A percentile compares a stretch with the other conserved stretches of the same genome.
Evolutionary conservation across 2,329 filamentous ascomycete species (phyloP).

Genomic region (Tolypocladium amazonense): DNA sequence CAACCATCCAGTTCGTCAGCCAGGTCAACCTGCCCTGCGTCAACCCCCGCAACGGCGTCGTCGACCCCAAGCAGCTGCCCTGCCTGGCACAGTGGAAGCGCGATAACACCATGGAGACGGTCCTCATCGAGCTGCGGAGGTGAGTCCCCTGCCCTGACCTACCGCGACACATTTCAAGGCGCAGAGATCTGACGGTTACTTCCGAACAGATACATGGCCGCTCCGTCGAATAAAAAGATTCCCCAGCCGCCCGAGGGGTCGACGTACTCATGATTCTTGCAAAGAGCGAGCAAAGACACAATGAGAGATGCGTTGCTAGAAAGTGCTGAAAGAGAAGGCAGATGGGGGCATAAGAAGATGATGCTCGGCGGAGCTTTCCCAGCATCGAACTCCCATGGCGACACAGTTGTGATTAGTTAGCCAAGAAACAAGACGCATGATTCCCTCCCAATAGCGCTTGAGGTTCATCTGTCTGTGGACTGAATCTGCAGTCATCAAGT

Average conservation of each 20-base stretch:
- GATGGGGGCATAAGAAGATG: not conserved
- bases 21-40: slow-evolving; percentile 97
- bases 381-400: not conserved
- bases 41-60: slow-evolving; percentile 66
- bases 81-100: slow-evolving; percentile 86
- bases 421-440: not conserved
- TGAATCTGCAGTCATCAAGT: not conserved
- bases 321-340: not conserved
- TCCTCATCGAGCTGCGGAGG: slow-evolving; percentile 78
- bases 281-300: not conserved
- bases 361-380: not conserved
- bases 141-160: slow-evolving; percentile 16
- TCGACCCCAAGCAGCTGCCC: slow-evolving; percentile 73
- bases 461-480: not conserved
- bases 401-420: not conserved
- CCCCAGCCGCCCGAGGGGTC: slow-evolving; percentile 86
- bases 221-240: slow-evolving; percentile 85
- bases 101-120: slow-evolving; percentile 90
- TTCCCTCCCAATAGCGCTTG: not conserved
- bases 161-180: not conserved
- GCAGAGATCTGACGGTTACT: not conserved
- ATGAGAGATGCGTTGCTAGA: not conserved
- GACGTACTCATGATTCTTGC: slow-evolving; percentile 23
- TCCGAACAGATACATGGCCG: slow-evolving; percentile 72
- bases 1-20: slow-evolving; percentile 83